Conservation (phyloP, 805 yeast species). For the Nematodospora valgi region DNA sequence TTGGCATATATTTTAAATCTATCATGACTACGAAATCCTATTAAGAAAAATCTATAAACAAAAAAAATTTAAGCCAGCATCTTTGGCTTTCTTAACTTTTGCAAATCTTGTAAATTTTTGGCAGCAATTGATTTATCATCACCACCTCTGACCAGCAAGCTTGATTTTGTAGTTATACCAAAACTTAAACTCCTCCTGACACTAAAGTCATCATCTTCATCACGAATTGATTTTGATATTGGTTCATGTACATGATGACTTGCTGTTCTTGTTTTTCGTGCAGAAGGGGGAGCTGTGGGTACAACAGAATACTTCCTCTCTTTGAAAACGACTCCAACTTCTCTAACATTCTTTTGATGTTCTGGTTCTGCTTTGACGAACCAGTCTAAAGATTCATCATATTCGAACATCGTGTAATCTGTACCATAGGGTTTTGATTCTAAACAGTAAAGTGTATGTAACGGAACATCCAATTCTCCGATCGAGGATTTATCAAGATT, state of each 20-base stretch:
- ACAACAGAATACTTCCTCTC: slow-evolving; percentile 72
- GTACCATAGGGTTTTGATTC: slow-evolving; percentile 96
- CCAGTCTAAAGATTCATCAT: slow-evolving; percentile 73
- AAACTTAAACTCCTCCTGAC: slow-evolving; percentile 22
- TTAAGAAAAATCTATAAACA: no score
- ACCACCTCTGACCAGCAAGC: not conserved
- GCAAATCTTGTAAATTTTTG: no score
- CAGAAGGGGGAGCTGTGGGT: slow-evolving; percentile 66
- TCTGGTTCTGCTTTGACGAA: slow-evolving; percentile 64
- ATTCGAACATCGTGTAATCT: slow-evolving; percentile 87
- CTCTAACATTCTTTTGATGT: slow-evolving; percentile 58
- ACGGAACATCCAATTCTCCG: slow-evolving; percentile 88
- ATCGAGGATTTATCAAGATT: slow-evolving; percentile 76
- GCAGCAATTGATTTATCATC: slow-evolving; percentile 1
- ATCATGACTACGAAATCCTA: no score
- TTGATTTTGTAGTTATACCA: not conserved
- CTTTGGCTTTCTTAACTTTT: no score
- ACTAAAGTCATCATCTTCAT: slow-evolving; percentile 17
- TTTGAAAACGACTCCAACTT: slow-evolving; percentile 65
- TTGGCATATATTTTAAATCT: no score
- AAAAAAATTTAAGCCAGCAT: no score
- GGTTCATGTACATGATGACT: slow-evolving; percentile 1
- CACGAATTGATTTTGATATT: not conserved
- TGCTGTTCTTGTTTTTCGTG: slow-evolving; percentile 3
- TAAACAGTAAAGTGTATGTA: slow-evolving; percentile 84